Conservation (phyloP, 495 filamentous ascomycete genomes). For the Aspergillus steynii region DNA sequence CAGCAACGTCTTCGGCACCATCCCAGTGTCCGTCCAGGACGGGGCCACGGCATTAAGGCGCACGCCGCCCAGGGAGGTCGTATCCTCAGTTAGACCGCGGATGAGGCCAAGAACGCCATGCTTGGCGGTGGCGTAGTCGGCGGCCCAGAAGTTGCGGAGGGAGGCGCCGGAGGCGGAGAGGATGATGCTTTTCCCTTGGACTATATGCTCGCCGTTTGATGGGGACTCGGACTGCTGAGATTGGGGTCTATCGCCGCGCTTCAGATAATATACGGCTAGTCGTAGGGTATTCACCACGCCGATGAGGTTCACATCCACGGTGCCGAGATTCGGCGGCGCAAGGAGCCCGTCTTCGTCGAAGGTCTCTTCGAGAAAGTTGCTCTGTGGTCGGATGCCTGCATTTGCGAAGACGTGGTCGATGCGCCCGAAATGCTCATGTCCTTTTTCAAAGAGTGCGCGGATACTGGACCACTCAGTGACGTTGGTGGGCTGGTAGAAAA, state of each 20-base stretch:
- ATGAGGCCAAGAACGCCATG: conserved; percentile 41
- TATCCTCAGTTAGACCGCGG: conserved; percentile 25
- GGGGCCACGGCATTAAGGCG: conserved; percentile 44
- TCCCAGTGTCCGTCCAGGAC: conserved; percentile 42
- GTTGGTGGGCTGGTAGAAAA: conserved; percentile 37
- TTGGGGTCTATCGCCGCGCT: neutral
- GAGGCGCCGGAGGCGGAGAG: conserved; percentile 40
- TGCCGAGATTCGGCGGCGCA: conserved; percentile 37
- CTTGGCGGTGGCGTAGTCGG: conserved; percentile 41
- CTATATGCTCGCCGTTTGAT: too few species aligned
- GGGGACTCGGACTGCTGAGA: conserved; percentile 10
- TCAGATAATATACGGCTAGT: conserved; percentile 37
- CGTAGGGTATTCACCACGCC: conserved; percentile 41
- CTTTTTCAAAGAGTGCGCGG: conserved; percentile 38
- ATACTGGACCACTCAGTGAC: conserved; percentile 45
- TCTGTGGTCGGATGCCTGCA: conserved; percentile 43
- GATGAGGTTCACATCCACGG: conserved; percentile 46
- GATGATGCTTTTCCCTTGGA: conserved; percentile 34
- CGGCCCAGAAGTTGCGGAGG: conserved; percentile 36
- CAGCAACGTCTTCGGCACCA: conserved; percentile 26
- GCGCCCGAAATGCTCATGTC: conserved; percentile 36
- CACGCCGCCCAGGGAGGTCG: conserved; percentile 21
- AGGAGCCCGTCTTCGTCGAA: conserved; percentile 42
- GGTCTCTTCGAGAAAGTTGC: conserved; percentile 40
- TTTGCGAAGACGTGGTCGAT: conserved; percentile 55